Base-by-base conservation (phyloP, 192 early-diverging fungal genomes). In the Mortierella claussenii region DNA sequence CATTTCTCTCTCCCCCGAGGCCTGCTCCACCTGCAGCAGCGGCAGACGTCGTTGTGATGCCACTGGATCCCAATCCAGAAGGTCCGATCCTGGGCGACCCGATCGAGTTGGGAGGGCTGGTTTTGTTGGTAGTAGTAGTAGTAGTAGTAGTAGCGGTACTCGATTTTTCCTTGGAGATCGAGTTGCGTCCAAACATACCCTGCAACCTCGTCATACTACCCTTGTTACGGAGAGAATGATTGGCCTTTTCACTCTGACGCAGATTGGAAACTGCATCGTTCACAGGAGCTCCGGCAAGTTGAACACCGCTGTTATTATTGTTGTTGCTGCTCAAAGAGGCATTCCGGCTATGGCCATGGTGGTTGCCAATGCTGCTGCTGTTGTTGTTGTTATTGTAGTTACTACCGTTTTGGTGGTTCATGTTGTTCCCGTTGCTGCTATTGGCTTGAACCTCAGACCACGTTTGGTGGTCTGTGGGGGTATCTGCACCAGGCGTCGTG, bases 391-490 rank as follows among this genome's bases (percentile, higher is more conserved):
- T 44, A 18, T 18, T 18, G 51, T 32, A 30, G 45, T 42, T 18
- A n/a, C 20, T 24, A 28, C n/a, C n/a, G 27, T n/a, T 20, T 42
- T 32, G 54, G 63, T 5, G 28, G 23, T 31, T 48, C 15, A 8
- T 44, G 27, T 18, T 18, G 51, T 32, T 53, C 28, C 26, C 10
- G 46, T 18, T 26, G 30, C 13, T 32, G 18, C 18, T 32, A 20
- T 43, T 44, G 13, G 59, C 65, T 40, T 76, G 73, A 15, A 67
- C 52, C 28, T 66, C 63, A 2, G 73, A 67, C 73, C 73, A 76
- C 3, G 73, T 76, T 51, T 76, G 73, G 53, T 66, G 65, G 26
- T 76, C 73, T 3, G 64, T 37, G 0, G 64, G 32, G 7, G 50
- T 31, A 24, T 67, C 65, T 5, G 46, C 44, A 2, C 65, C 73